These are phyloP conservation scores for Magnaporthales sp. DNA, from an alignment of 2,329 filamentous ascomycete genomes.

Conservation along the genomic window DNA sequence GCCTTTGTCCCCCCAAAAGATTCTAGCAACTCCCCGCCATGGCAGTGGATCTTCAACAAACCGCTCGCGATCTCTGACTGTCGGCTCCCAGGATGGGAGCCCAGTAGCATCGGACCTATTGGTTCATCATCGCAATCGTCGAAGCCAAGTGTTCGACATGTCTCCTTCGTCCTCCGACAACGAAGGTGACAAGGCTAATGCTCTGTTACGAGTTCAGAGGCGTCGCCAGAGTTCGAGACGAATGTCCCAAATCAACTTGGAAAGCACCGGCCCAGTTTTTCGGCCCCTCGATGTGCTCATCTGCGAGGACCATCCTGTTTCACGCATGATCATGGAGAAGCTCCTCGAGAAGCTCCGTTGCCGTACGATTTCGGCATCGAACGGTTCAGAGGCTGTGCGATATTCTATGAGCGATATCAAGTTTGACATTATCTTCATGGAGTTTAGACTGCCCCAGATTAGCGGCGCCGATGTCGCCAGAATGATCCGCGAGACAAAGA, in stretches of 20 bases:
- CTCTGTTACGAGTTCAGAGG: conserved; percentile 78
- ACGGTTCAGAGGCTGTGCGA: conserved; percentile 83
- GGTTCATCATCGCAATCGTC: conserved; percentile 70
- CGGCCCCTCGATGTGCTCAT: conserved; percentile 89
- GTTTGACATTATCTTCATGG: conserved; percentile 97
- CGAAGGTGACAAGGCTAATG: conserved; percentile 85
- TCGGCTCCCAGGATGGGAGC: conserved; percentile 90
- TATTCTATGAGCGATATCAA: conserved; percentile 96
- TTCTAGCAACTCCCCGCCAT: conserved; percentile 51
- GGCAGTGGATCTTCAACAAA: conserved; percentile 47
- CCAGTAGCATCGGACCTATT: conserved; percentile 59
- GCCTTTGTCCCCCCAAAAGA: conserved; percentile 55
- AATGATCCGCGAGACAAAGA: conserved; percentile 96
- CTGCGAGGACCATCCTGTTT: conserved; percentile 95
- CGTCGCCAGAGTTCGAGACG: conserved; percentile 92
- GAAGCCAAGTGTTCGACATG: conserved; percentile 91
- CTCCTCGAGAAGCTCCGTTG: conserved; percentile 91
- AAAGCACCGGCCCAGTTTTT: conserved; percentile 65
- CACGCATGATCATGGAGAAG: conserved; percentile 97
- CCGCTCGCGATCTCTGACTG: conserved; percentile 78
- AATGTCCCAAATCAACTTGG: conserved; percentile 81
- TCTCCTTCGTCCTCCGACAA: conserved; percentile 97
- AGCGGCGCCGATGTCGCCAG: conserved; percentile 92
- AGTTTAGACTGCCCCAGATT: conserved; percentile 90
- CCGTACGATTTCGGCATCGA: conserved; percentile 83